Evolutionary conservation across 2,329 filamentous ascomycete genomes (phyloP).

Genomic region (Fusarium sp.): DNA sequence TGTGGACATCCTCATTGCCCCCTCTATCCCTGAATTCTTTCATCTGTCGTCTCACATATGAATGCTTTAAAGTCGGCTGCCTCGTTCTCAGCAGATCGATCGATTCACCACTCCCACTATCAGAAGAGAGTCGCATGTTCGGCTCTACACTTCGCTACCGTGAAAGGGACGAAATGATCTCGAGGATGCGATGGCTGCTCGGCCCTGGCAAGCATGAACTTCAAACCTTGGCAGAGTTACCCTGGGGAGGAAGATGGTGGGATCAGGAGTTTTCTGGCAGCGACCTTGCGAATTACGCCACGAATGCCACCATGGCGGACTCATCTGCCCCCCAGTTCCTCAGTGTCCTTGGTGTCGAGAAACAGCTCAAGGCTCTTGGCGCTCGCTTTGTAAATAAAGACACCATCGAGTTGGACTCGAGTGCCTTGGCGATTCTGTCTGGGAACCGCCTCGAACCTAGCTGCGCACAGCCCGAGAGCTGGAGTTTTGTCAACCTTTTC

Average conservation of each 20-base stretch:
- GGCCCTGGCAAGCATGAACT: not conserved
- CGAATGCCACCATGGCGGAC: not conserved
- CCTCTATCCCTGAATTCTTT: not conserved
- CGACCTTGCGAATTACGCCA: not conserved
- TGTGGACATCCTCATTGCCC: not conserved
- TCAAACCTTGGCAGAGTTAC: not conserved
- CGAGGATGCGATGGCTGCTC: not conserved
- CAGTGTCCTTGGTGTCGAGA: not conserved
- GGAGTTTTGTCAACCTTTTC: slow-evolving; percentile 6
- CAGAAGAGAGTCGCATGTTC: slow-evolving; percentile 1
- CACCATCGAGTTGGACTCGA: not conserved
- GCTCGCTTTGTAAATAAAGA: not conserved
- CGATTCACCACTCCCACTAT: not conserved
- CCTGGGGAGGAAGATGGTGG: not conserved
- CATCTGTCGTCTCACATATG: not conserved
- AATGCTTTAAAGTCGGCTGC: not conserved
- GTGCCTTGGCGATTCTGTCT: not conserved
- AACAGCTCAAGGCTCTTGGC: not conserved
- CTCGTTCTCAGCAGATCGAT: not conserved
- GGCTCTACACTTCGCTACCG: not conserved
- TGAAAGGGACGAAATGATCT: not conserved
- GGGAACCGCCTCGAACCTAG: not conserved
- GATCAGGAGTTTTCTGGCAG: not conserved
- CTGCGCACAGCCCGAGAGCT: not conserved
- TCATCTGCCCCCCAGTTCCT: not conserved